Percentiles rank a stretch among this genome's conserved stretches.
These are phyloP conservation scores for Martensiomyces pterosporus DNA, from an alignment of 192 early-diverging fungal species.

Conservation along the genomic window DNA sequence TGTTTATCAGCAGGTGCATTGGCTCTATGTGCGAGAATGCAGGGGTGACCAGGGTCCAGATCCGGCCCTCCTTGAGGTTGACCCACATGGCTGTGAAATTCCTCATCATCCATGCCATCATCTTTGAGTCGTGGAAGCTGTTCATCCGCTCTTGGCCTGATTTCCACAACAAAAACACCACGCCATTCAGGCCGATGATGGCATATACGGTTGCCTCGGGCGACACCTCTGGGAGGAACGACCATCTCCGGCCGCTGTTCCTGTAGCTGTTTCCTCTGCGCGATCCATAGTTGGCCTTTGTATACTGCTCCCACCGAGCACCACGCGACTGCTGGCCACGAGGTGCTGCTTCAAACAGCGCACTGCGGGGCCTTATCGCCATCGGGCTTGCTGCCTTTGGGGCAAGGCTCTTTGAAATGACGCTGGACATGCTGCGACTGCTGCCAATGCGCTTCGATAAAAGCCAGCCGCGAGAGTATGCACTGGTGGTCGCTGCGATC, in stretches of 20 bases:
- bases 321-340: conserved; percentile 39
- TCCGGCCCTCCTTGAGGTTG: conserved; percentile 27
- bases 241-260: conserved; percentile 2
- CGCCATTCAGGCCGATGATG: conserved; percentile 38
- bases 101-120: conserved; percentile 22
- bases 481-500: no score
- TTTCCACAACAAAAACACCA: conserved; percentile 38
- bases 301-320: conserved; percentile 41
- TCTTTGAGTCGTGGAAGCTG: conserved; percentile 12
- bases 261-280: conserved; percentile 31
- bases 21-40: conserved; percentile 48
- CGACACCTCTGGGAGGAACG: conserved; percentile 12
- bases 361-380: no score
- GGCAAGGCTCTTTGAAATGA: no score
- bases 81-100: conserved; percentile 36
- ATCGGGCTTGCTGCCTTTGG: no score
- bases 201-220: conserved; percentile 26
- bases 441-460: no score
- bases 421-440: no score
- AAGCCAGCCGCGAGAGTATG: no score
- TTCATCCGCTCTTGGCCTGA: conserved; percentile 8
- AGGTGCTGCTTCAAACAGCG: not conserved
- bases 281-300: conserved; percentile 42
- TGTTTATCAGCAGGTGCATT: conserved; percentile 43
- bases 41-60: conserved; percentile 49